Evolutionary conservation across 164 flowering plant genomes (phyloP), one percentile per base, ranked within the genome.

Genomic region (Umbilicus rupestris): DNA sequence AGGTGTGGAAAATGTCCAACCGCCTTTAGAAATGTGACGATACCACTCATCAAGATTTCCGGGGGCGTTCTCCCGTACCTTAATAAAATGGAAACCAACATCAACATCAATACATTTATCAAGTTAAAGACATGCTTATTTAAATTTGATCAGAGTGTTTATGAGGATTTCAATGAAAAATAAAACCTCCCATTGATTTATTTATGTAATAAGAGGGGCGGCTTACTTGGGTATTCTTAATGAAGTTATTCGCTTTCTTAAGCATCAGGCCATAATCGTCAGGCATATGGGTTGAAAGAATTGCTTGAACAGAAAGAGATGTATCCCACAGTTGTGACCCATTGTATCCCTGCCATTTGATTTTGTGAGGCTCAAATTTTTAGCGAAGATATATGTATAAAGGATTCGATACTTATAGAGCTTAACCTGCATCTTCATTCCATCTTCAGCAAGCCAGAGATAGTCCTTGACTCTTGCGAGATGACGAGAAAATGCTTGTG

Each of bases 401-500:
- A n/a, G n/a, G n/a, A n/a, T n/a, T n/a, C n/a, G n/a, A n/a, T n/a
- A n/a, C n/a, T n/a, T n/a, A n/a, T n/a, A n/a, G n/a, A n/a, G n/a
- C n/a, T n/a, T n/a, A n/a, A 46, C 58, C 58, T 50, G 58, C 26
- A 50, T 75, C 64, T 78, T 78, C 69, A 78, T 64, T 60, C 84
- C 84, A 75, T 81, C 85, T 74, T 82, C 83, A 17, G 85, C 85
- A n/a, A n/a, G n/a, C n/a, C n/a, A n/a, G n/a, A n/a, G n/a, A n/a
- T n/a, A n/a, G n/a, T n/a, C n/a, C n/a, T n/a, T n/a, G n/a, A n/a
- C n/a, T n/a, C n/a, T n/a, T n/a, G n/a, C n/a, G n/a, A n/a, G n/a
- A n/a, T n/a, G n/a, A n/a, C n/a, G n/a, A n/a, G n/a, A n/a, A n/a
- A n/a, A n/a, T n/a, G n/a, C n/a, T n/a, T n/a, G n/a, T n/a, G n/a